Evolutionary conservation across 805 yeast genomes (phyloP), one percentile per base, ranked within the genome.

Genomic region (Metschnikowia borealis): DNA sequence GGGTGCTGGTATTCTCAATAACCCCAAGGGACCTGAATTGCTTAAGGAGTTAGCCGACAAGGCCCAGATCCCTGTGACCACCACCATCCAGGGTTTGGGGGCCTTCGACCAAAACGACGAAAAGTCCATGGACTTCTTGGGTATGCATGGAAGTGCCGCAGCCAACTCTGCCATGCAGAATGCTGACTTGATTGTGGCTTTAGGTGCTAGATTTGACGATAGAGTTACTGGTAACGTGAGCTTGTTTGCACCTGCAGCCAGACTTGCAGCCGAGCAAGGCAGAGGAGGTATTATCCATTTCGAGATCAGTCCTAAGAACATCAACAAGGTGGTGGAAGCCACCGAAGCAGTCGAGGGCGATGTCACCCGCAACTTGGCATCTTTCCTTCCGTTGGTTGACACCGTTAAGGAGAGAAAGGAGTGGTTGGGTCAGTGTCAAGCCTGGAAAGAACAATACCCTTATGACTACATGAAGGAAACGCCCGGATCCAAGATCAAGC

Each of bases 181-280:
- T 52, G 96, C 98, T 38, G 99, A 94, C 71, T 75, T 91, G 62
- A 89, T 94, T 65, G 73, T 94, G 55, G 98, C 98, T 15, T 77
- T 94, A 40, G 99, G 99, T 66, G 96, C 98, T 35, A 83, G 99
- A 69, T 94, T 94, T 63, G 99, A 94, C 72, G 99, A 94, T 75
- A 91, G 99, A 78, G 99, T 94, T 61, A 94, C 99, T 39, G 85
- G 94, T 63, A 81, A 81, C 63, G 77, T 94, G 49, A 57, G 87
- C 54, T 87, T 86, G 67, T 94, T 94, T 68, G 99, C 98, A 41
- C 99, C 99, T 51, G 88, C 73, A 51, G 98, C 98, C 51, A 86
- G 83, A 62, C 77, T 81, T 53, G 99, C 99, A 33, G 97, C 96
- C 49, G 72, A 74, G 50, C 91, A 89, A 70, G 80, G 82, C 44